Evolutionary conservation across 768 basidiomycete genomes (phyloP).

Genomic region (Russula abietina): DNA sequence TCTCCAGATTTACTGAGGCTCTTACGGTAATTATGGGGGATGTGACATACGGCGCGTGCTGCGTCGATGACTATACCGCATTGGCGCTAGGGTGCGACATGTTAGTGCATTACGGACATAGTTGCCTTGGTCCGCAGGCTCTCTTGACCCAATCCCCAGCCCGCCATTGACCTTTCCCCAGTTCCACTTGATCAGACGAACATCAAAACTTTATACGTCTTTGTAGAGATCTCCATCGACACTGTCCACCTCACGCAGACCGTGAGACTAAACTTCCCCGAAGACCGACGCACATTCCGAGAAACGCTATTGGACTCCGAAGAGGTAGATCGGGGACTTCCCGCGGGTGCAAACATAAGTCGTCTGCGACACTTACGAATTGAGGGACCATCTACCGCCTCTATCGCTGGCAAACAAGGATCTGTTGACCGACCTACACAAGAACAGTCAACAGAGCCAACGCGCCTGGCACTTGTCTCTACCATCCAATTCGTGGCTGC

Average conservation of each 20-base stretch:
- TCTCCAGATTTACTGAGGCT: constrained; percentile 62
- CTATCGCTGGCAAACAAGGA: constrained; percentile 3
- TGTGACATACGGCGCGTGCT: constrained; percentile 98
- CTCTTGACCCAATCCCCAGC: background rate
- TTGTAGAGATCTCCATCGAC: constrained; percentile 96
- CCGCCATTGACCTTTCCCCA: constrained; percentile 31
- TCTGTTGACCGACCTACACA: constrained; percentile 23
- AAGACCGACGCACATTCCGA: constrained; percentile 59
- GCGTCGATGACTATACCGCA: constrained; percentile 96
- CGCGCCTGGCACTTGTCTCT: constrained; percentile 85
- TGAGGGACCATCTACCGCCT: constrained; percentile 35
- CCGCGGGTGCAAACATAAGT: constrained; percentile 39
- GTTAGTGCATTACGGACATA: constrained; percentile 97
- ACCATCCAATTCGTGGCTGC: constrained; percentile 98
- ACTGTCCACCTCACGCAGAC: constrained; percentile 75
- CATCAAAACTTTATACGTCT: constrained; percentile 94
- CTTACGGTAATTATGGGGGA: constrained; percentile 93
- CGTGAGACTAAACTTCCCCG: constrained; percentile 84
- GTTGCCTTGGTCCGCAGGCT: constrained; percentile 73
- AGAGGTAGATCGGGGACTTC: constrained; percentile 41
- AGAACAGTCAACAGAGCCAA: constrained; percentile 33
- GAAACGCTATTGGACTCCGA: constrained; percentile 55
- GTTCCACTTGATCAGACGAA: constrained; percentile 93
- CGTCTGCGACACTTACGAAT: constrained; percentile 51
- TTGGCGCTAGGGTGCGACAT: constrained; percentile 95